These are phyloP conservation scores for Aspergillus novoparasiticus DNA, from an alignment of 2,329 filamentous ascomycete species.

Conservation along the genomic window DNA sequence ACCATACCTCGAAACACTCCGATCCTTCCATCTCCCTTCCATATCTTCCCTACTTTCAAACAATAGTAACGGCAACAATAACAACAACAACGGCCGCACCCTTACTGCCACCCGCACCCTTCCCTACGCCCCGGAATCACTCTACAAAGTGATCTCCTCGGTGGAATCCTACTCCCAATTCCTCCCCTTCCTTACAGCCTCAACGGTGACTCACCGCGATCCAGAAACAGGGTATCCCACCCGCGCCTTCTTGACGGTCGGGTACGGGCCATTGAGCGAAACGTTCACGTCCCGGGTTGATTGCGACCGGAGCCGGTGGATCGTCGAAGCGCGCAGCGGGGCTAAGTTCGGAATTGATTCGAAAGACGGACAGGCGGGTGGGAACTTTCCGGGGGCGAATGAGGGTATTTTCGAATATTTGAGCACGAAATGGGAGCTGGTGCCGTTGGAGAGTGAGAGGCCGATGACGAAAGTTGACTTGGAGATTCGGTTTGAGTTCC, in stretches of 20 bases:
- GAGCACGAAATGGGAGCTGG: conserved; percentile 47
- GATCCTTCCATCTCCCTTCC: conserved; percentile 31
- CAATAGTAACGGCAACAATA: conserved; percentile 15
- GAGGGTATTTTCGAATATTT: conserved; percentile 50
- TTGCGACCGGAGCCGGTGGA: conserved; percentile 67
- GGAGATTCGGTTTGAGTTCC: conserved; percentile 78
- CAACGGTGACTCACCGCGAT: conserved; percentile 76
- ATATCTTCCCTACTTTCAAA: conserved; percentile 32
- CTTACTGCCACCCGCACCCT: conserved; percentile 75
- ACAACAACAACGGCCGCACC: conserved; percentile 54
- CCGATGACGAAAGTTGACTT: conserved; percentile 72
- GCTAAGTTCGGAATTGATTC: conserved; percentile 52
- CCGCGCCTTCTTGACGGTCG: conserved; percentile 77
- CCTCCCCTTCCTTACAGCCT: conserved; percentile 85
- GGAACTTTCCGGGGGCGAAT: conserved; percentile 52
- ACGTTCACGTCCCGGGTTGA: conserved; percentile 77
- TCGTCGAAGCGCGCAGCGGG: conserved; percentile 70
- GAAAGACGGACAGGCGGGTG: conserved; percentile 62
- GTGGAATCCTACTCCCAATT: conserved; percentile 82
- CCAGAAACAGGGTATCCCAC: conserved; percentile 58
- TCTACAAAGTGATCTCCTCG: conserved; percentile 88
- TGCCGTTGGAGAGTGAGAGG: conserved; percentile 34
- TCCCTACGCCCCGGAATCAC: conserved; percentile 67
- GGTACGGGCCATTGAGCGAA: conserved; percentile 82
- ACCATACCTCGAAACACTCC: not conserved